Base-by-base conservation (phyloP, 31 red algal species). In the Bonnemaisonia californica region DNA sequence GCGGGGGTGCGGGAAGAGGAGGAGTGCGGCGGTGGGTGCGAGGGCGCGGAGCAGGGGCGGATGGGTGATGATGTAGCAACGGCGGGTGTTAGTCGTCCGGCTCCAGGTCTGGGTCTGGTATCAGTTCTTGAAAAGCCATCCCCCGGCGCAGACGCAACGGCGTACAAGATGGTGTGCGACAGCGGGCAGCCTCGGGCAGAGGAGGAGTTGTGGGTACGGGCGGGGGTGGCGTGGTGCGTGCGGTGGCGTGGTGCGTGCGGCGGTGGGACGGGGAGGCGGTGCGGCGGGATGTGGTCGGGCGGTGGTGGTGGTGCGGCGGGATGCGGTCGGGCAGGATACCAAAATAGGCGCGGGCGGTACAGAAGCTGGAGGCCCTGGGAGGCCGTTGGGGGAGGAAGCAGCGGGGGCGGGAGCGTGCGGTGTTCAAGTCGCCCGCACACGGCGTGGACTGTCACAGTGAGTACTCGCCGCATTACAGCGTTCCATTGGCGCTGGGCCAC, bases 71-170 rank as follows among this genome's bases (percentile, higher is more conserved):
- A 29, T 5, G 31, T 23, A 18, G 26, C 31, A 29, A 61, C 30
- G 13, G 16, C 28, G n/a, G 31, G 18, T 4, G 69, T 54, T 47
- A 73, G 69, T 73, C 69, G 69, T 73, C 69, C 69, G 69, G 69
- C 41, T 73, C 69, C 69, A 47, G 39, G 37, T 73, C 69, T 7
- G 69, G 37, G 31, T 73, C 69, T 73, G 31, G 21, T 40, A 41
- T 18, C 22, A 54, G 41, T 73, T 51, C 45, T 51, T 27, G 69
- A 29, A 73, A 38, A 73, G 69, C 69, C 69, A 73, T 73, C 51
- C 69, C 31, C 35, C 31, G 39, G 37, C 31, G 41, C 38, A 19
- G 33, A 73, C 23, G 39, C 22, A 68, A 68, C 19, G 28, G 63
- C 12, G 29, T 36, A 61, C 8, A 29, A 29, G 57, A 29, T 29